These are phyloP conservation scores for Candida tibetensis DNA, from an alignment of 805 yeast species.

Conservation along the genomic window DNA sequence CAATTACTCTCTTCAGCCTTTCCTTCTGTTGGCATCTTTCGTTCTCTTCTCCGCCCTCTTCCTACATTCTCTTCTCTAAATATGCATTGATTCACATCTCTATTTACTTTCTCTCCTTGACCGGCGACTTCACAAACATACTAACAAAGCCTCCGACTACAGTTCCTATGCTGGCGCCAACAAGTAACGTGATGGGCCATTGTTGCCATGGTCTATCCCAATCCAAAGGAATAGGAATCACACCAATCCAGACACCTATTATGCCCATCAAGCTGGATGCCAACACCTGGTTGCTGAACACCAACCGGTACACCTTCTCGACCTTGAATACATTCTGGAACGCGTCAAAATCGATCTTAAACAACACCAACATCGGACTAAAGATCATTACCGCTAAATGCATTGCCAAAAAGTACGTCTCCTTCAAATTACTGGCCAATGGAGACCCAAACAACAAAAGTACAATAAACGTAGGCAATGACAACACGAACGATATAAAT, in stretches of 20 bases:
- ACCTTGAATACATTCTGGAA: slow-evolving; percentile 19
- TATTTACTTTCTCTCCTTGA: background rate
- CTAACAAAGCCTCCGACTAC: slow-evolving; percentile 48
- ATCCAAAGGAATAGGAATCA: slow-evolving; percentile 89
- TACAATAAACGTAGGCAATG: slow-evolving; percentile 36
- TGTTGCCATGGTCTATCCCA: slow-evolving; percentile 98
- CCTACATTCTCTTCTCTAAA: no score
- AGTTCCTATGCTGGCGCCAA: slow-evolving; percentile 77
- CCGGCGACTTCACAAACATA: background rate
- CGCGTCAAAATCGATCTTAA: slow-evolving; percentile 49
- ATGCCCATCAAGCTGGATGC: slow-evolving; percentile 25
- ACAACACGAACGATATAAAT: slow-evolving; percentile 30
- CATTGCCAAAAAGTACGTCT: slow-evolving; percentile 58
- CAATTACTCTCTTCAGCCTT: no score
- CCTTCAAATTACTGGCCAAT: slow-evolving; percentile 45
- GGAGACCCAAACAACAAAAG: slow-evolving; percentile 83
- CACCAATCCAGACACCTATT: slow-evolving; percentile 89
- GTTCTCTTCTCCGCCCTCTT: no score
- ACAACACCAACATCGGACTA: slow-evolving; percentile 60
- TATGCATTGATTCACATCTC: no score
- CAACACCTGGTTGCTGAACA: slow-evolving; percentile 27
- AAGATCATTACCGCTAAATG: slow-evolving; percentile 60
- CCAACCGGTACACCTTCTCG: slow-evolving; percentile 26
- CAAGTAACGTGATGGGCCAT: slow-evolving; percentile 87
- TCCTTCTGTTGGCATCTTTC: no score